Base-by-base conservation (phyloP, 176 grass and related monocot genomes). In the Zoysia pacifica region DNA sequence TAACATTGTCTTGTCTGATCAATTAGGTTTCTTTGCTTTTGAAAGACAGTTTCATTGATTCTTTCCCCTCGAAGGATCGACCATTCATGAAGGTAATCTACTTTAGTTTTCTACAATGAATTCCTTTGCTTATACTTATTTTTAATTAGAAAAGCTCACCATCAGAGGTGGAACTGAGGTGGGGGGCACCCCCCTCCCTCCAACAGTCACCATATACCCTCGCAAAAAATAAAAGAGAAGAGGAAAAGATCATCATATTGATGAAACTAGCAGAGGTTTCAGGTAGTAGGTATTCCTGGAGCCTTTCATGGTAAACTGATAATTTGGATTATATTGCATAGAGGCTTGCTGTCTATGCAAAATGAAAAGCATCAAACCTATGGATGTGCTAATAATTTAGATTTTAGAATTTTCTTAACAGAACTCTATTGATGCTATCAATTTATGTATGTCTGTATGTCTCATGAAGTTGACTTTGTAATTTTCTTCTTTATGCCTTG, bases 1-100 rank as follows among this genome's bases (percentile, higher is more conserved):
- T 85, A 64, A 62, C 70, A 14, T 66, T 80, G 54, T 88, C 67
- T 69, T 78, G 40, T 84, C 18, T 69, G 46, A 74, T 81, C 76
- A 98, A 74, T 81, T 72, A 98, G 96, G 96, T 98, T 59, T 98
- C 92, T 51, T 89, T 98, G 77, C 92, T 98, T 72, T 92, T 98
- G 14, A 98, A 98, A 70, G 96, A 98, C 78, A 98, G 92, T 87
- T 98, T 93, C 85, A 77, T 98, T 48, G 96, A 98, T 80, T 98
- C 92, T 13, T 98, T 98, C 63, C 84, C 88, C 28, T 37, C 20
- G 2, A 94, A 75, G 20, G 96, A 98, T 76, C 92, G 84, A n/a
- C 86, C 86, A 58, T 98, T 98, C 77, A 79, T 98, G 73, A 94
- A 93, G 96, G 96, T 98, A 81, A 2, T 65, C 59, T 66, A 36